Evolutionary conservation across 2,329 filamentous ascomycete genomes (phyloP).

Genomic region (Stylonectria norvegica): DNA sequence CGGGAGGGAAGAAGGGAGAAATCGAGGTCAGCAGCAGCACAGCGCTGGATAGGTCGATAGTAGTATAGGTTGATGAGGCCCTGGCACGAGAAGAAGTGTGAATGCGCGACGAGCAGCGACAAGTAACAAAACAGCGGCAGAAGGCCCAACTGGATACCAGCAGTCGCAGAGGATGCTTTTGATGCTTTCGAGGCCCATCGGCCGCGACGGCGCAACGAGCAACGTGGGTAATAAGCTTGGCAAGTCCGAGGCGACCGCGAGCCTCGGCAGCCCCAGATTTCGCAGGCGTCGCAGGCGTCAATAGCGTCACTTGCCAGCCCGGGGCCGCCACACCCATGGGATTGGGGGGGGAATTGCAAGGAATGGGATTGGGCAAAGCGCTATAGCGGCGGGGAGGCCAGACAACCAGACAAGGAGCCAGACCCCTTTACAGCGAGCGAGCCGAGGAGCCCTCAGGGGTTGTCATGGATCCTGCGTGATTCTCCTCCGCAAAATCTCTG

Average conservation of each 20-base stretch:
- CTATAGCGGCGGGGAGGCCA: too few relatives aligned
- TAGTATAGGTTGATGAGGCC: too few relatives aligned
- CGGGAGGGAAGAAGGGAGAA: slow-evolving; percentile 1
- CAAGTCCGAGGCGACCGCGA: slow-evolving; percentile 26
- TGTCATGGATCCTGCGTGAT: too few relatives aligned
- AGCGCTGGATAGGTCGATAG: too few relatives aligned
- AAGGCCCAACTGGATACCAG: too few relatives aligned
- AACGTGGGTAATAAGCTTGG: slow-evolving; percentile 6
- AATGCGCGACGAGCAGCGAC: too few relatives aligned
- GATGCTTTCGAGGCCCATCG: background rate
- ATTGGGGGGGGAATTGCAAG: background rate
- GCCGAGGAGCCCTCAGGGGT: background rate
- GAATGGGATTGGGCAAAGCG: background rate
- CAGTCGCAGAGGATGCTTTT: too few relatives aligned
- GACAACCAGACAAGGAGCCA: too few relatives aligned
- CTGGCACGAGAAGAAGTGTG: too few relatives aligned
- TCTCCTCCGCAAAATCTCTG: too few relatives aligned
- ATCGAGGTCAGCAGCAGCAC: slow-evolving; percentile 4
- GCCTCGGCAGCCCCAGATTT: slow-evolving; percentile 31
- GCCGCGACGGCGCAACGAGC: slow-evolving; percentile 13
- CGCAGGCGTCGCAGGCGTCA: slow-evolving; percentile 7
- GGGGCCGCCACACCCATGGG: background rate
- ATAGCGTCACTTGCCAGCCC: slow-evolving; percentile 8
- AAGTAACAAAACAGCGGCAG: too few relatives aligned
- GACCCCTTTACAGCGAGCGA: background rate